Base-by-base conservation (phyloP, 2,329 filamentous ascomycete genomes). In the Trichoderma brevicompactum region DNA sequence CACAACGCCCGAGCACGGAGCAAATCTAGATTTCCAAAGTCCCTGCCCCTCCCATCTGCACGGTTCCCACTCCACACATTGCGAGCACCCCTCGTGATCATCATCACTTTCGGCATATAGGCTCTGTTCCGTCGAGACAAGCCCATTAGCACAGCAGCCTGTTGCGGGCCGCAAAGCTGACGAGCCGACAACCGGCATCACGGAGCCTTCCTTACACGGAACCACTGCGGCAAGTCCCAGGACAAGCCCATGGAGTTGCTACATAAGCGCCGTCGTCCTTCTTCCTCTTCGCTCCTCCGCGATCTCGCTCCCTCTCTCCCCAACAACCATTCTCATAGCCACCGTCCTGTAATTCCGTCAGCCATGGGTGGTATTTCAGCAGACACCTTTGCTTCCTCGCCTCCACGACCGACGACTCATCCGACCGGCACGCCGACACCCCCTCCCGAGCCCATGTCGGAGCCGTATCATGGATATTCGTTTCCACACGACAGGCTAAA, bases 401-500 rank as follows among this genome's bases (percentile, higher is more conserved):
- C 52, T 56, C 61, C 52, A 15, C 61, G 50, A n/a, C 55, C 48
- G 5, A 28, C 53, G 38, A 36, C 17, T 28, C 43, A 40, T 6
- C 59, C 65, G 34, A 43, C 41, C 13, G 65, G 58, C 23, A 49
- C 59, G 23, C 58, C 65, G 53, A 64, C 59, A 15, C 62, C 62
- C n/a, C 36, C 64, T 41, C 64, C 64, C 64, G 60, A 62, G 32
- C 43, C 64, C 68, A 60, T 61, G 46, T 59, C 63, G 9, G 44
- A 62, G 23, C 59, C 59, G 36, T 64, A 55, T 40, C 61, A 55
- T 32, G 52, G 52, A 28, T 89, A 89, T 79, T 78, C 76, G 65
- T 89, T 90, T 70, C 87, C 87, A 2, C 78, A 79, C 28, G 78
- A 84, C 68, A 80, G 87, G 28, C 80, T 90, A 59, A 82, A 82